Conservation (phyloP, 148 eudicot genomes). For the Nyssa sinensis region DNA sequence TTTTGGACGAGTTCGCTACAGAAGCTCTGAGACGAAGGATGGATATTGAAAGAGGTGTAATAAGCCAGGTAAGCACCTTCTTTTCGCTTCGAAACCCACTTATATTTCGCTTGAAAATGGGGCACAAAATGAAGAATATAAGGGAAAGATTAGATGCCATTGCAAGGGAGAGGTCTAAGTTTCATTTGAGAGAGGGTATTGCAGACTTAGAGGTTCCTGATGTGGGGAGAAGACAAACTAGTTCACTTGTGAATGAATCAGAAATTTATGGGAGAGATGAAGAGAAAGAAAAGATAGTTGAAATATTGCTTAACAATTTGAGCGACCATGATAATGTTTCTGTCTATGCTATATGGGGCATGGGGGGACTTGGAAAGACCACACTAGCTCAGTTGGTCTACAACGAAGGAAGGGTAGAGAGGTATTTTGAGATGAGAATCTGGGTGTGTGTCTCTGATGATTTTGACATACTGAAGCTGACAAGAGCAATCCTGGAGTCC, state of each 20-base stretch:
- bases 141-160: not conserved
- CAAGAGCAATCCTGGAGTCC: not conserved
- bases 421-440: not conserved
- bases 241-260: not conserved
- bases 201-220: not conserved
- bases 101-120: not conserved
- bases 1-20: not conserved
- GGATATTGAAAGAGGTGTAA: not conserved
- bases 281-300: conserved; percentile 2
- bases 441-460: conserved; percentile 20
- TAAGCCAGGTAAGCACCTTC: not conserved
- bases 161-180: not conserved
- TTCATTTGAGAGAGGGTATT: not conserved
- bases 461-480: not conserved
- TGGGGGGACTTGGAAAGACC: conserved; percentile 23
- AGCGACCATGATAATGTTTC: not conserved
- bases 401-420: conserved; percentile 5
- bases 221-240: not conserved
- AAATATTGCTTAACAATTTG: not conserved
- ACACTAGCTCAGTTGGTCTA: conserved; percentile 17
- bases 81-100: not conserved
- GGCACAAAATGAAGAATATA: not conserved
- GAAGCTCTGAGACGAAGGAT: not conserved
- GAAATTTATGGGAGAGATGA: conserved; percentile 9
- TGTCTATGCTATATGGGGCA: conserved; percentile 15